Evolutionary conservation across 2,329 filamentous ascomycete species (phyloP), one percentile per base, ranked within the genome.

Genomic region (Aureobasidium sp.): DNA sequence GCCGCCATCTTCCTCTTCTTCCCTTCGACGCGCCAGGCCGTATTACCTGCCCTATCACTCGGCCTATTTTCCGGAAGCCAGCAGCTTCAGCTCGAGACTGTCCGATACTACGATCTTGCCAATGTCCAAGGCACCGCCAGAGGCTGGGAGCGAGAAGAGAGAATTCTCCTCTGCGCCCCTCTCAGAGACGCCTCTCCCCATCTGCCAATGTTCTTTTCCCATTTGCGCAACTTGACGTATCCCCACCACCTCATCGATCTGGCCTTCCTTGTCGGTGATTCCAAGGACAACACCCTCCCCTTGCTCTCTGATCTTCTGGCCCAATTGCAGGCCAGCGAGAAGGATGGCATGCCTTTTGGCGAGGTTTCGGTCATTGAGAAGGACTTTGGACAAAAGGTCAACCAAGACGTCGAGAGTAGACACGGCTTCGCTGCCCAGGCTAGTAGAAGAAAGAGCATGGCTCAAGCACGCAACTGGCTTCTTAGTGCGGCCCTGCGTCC

Each of bases 351-450:
- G 75, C 86, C 88, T 17, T 99, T 92, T 71, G 94, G 94, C 64
- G 94, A 99, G 77, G 94, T 99, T 63, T 96, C 91, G 0, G 94
- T 99, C 64, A 92, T 99, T 67, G 91, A 97, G 77, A 99, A 99
- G 77, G 93, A 99, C 74, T 99, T 99, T 78, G 94, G 94, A 3
- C 94, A 99, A 74, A 93, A 93, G 73, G 94, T 99, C 64, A 90
- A 96, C 66, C 94, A 99, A 76, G 93, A 99, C 76, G 91, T 97
- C 29, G 94, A 99, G 77, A 96, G 91, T 73, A 87, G 94, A 67
- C 94, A 99, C 75, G 95, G 94, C 27, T 99, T 99, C 72, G 94
- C 93, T 33, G 94, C 94, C 1, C 94, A 99, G 76, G 94, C 94
- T 27, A 89, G 88, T 67, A 84, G 94, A 69, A 85, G 94, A 75